Conservation (phyloP, 768 basidiomycete genomes). For the Psilocybe cyanescens region DNA sequence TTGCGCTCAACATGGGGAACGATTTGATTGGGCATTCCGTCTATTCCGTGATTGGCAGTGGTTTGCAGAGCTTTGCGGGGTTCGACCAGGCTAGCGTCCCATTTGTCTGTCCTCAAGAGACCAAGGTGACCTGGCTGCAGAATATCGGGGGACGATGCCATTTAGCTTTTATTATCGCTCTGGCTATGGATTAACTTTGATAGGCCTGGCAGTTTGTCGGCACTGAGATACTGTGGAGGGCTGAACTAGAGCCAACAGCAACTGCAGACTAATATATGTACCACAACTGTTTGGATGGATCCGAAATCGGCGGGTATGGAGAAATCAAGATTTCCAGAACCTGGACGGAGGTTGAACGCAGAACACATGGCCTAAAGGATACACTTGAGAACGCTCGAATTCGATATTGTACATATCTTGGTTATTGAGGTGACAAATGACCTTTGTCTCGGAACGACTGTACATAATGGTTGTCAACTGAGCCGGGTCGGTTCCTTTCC, state of each 20-base stretch:
- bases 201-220: background rate
- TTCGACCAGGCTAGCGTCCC: background rate
- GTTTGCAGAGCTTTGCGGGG: background rate
- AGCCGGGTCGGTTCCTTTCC: background rate
- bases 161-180: background rate
- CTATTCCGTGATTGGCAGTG: constrained; percentile 9
- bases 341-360: background rate
- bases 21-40: background rate
- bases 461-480: background rate
- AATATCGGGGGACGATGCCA: constrained; percentile 1
- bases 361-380: background rate
- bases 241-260: background rate
- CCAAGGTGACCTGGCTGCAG: background rate
- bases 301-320: background rate
- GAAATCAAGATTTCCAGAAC: background rate
- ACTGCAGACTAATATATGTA: background rate
- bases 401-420: background rate
- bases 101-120: background rate
- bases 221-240: background rate
- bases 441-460: background rate
- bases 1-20: constrained; percentile 44
- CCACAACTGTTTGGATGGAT: background rate
- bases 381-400: background rate
- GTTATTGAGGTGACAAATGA: background rate
- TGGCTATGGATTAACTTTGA: background rate